Evolutionary conservation across 495 filamentous ascomycete genomes (phyloP), one percentile per base, ranked within the genome.

Genomic region (Lasiosphaeriaceae sp.): DNA sequence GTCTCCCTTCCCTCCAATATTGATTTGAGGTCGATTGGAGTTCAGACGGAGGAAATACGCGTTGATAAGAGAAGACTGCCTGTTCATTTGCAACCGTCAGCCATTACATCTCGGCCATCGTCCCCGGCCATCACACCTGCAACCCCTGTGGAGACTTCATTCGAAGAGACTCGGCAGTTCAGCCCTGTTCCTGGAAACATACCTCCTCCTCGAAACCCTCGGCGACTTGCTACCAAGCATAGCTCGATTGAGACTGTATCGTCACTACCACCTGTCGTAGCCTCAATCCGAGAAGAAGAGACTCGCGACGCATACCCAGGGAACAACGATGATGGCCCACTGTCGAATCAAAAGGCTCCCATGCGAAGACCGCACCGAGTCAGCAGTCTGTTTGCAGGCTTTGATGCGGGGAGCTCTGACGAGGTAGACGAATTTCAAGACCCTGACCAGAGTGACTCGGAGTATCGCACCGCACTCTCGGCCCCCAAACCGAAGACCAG

Each of bases 21-120:
- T 12, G 65, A 77, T 7, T 86, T 83, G 12, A 81, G 81, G 43
- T 90, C 90, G 16, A 63, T 82, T 17, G 86, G 88, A 3, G 83
- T 96, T 44, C 95, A 98, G 76, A 98, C 94, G 11, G 91, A 97
- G 54, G 86, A 88, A 58, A 96, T 96, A 58, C 77, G 85, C 45
- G 78, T 92, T 17, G 92, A 92, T 67, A 82, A 81, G 72, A 80
- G 90, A 52, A 88, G 83, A 64, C 72, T 96, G 17, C 89, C 90
- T 20, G 81, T 87, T 1, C 87, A 92, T 65, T 77, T 96, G 49
- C 82, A 89, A 31, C 87, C 91, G 2, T 90, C 89, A 8, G 79
- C 86, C 49, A 83, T 88, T 47, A 71, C 77, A 2, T 83, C 84
- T 0, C 77, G 80, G 41, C 82, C 84, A 19, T 66, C 74, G 4